Evolutionary conservation across 2,329 filamentous ascomycete species (phyloP), one percentile per base, ranked within the genome.

Genomic region (Diaporthe sp.): DNA sequence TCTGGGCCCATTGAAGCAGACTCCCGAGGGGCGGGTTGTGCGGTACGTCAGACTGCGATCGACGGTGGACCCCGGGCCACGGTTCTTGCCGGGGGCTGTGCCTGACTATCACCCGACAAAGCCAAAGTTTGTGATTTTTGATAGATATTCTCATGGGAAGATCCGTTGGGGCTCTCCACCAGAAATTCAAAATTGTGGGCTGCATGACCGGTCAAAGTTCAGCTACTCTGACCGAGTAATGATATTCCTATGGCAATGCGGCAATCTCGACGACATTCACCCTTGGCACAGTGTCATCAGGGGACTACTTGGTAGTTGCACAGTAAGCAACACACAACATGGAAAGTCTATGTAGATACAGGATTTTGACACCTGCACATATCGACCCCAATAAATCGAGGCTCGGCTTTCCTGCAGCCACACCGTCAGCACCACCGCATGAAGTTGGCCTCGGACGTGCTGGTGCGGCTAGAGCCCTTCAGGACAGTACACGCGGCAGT

Each of bases 371-470:
- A 55, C 17, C 65, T 70, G 49, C 49, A 55, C n/a, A 28, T 10
- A 12, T 20, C 6, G 0, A 55, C 31, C n/a, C 17, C 34, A 70
- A 55, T 70, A 4, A 55, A 70, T 70, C 65, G 49, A 42, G 34
- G n/a, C 65, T 70, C 65, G 65, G 65, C 49, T n/a, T 39, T 70
- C 5, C 47, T 55, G 47, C 49, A 70, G 65, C 49, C 34, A 55
- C 49, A 20, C 1, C 49, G 65, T 55, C 65, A 70, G 65, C 49
- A 42, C 34, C 34, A 28, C n/a, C 22, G 4, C 22, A 39, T 39
- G 49, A 51, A 34, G 31, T 28, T 28, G 13, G 22, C 34, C n/a
- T 53, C 65, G 44, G 22, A 25, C 10, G 47, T 25, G 22, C 47
- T 13, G n/a, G 22, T 55, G 4, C 65, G 37, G 37, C 13, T 20